Conservation (phyloP, 1,284 basidiomycete genomes). For the Tylopilus sp. region DNA sequence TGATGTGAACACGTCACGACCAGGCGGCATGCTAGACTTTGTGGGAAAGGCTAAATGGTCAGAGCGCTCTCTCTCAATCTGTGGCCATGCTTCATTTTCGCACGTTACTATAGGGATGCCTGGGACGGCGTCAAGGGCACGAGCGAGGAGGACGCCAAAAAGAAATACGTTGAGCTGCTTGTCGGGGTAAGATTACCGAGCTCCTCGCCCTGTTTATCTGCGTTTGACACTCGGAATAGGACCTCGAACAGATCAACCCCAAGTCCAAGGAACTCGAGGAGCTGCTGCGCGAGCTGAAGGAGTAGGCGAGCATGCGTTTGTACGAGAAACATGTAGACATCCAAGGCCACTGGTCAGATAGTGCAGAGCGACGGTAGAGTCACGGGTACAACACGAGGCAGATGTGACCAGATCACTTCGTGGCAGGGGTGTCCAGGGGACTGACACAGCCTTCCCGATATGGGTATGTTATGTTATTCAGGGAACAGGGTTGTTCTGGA, state of each 20-base stretch:
- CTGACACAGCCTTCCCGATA: slow-evolving; percentile 12
- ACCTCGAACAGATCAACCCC: slow-evolving; percentile 46
- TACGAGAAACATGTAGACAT: slow-evolving; percentile 9
- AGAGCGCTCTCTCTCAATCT: slow-evolving; percentile 18
- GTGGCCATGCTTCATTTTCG: slow-evolving; percentile 9
- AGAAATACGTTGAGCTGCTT: slow-evolving; percentile 72
- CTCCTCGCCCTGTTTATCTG: background rate
- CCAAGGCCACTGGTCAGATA: too few relatives aligned
- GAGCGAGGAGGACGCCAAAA: slow-evolving; percentile 66
- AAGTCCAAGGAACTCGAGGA: slow-evolving; percentile 54
- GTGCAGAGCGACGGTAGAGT: too few relatives aligned
- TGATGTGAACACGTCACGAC: slow-evolving; percentile 59
- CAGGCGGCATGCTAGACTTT: slow-evolving; percentile 75
- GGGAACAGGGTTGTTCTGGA: slow-evolving; percentile 12
- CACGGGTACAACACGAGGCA: slow-evolving; percentile 20
- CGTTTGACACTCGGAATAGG: slow-evolving; percentile 7
- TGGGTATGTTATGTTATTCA: too few relatives aligned
- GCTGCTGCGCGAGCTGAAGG: slow-evolving; percentile 59
- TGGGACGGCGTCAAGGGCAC: slow-evolving; percentile 77
- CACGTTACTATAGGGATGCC: slow-evolving; percentile 57
- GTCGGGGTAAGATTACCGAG: slow-evolving; percentile 49
- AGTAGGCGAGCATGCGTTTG: slow-evolving; percentile 31
- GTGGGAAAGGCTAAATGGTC: slow-evolving; percentile 84
- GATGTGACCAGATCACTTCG: slow-evolving; percentile 22
- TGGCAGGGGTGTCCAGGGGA: slow-evolving; percentile 24